A percentile compares a stretch with the other conserved stretches of the same genome.
These are phyloP conservation scores for Beauveria asiatica DNA, from an alignment of 2,329 filamentous ascomycete genomes.

Conservation along the genomic window DNA sequence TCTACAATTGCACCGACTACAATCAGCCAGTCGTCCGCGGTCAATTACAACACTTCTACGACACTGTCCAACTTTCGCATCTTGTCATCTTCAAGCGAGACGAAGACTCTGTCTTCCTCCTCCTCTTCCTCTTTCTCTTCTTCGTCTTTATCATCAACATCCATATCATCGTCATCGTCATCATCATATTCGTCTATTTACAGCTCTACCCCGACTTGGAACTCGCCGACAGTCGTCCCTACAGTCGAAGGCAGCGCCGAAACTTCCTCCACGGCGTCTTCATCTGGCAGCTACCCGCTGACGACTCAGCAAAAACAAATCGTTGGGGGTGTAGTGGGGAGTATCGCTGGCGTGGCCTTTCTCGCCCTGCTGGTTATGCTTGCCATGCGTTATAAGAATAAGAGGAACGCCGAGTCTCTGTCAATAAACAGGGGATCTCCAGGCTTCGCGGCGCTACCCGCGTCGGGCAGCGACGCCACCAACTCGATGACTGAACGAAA, in stretches of 20 bases:
- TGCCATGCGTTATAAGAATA: constrained; percentile 48
- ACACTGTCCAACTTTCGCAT: not conserved
- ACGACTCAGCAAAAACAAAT: constrained; percentile 31
- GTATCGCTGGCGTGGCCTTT: constrained; percentile 50
- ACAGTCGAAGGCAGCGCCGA: constrained; percentile 16
- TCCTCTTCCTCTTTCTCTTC: not conserved
- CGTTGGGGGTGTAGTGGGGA: constrained; percentile 49
- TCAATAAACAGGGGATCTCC: constrained; percentile 19
- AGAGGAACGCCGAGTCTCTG: constrained; percentile 24
- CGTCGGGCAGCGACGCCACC: constrained; percentile 14
- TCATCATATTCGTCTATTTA: constrained; percentile 2
- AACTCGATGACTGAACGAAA: constrained; percentile 37
- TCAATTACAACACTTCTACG: not conserved
- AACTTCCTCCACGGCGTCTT: constrained; percentile 9
- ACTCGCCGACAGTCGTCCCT: constrained; percentile 15
- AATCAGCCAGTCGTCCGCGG: not conserved
- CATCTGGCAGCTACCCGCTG: constrained; percentile 17
- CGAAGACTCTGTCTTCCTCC: not conserved
- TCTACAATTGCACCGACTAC: not conserved
- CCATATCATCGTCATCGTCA: not conserved
- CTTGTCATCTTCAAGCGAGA: not conserved
- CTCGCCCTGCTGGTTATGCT: constrained; percentile 45
- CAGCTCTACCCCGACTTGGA: constrained; percentile 2
- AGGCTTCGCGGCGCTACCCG: constrained; percentile 16
- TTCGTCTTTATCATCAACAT: not conserved